These are phyloP conservation scores for Trichoderma arundinaceum DNA, from an alignment of 2,329 filamentous ascomycete species.

Conservation along the genomic window DNA sequence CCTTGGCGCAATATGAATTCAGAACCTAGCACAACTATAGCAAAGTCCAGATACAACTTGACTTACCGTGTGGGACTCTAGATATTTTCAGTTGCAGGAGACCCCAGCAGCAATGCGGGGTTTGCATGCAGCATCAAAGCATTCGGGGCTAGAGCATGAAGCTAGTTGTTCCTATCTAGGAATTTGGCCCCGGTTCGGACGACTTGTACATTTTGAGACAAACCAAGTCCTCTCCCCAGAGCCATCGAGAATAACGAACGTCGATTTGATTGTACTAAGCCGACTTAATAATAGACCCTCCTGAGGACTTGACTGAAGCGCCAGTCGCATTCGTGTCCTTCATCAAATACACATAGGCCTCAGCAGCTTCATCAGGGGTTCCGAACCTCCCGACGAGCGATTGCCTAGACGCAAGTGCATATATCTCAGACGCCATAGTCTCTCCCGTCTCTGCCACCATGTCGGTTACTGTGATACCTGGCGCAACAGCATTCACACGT, in stretches of 20 bases:
- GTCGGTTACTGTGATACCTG: not conserved
- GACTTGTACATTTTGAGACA: not conserved
- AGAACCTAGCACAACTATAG: not conserved
- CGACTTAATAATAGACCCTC: conserved; percentile 32
- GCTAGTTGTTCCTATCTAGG: not conserved
- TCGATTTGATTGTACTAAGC: not conserved
- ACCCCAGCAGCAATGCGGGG: not conserved
- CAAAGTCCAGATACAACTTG: not conserved
- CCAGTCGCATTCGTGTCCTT: conserved; percentile 49
- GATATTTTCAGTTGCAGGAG: not conserved
- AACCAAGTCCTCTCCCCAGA: not conserved
- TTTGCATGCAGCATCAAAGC: too few species aligned
- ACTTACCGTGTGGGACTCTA: not conserved
- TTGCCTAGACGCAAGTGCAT: not conserved
- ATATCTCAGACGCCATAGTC: not conserved
- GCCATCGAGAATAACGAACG: not conserved
- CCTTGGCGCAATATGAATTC: not conserved
- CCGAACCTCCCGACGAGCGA: conserved; percentile 33
- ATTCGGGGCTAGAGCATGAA: not conserved
- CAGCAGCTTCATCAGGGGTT: conserved; percentile 49
- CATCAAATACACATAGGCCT: conserved; percentile 52
- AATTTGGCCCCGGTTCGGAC: not conserved
- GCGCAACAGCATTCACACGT: conserved; percentile 1
- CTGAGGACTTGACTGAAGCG: conserved; percentile 39
- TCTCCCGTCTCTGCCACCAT: not conserved